Base-by-base conservation (phyloP, 208 protist genomes). In the Trypanosoma boissoni region DNA sequence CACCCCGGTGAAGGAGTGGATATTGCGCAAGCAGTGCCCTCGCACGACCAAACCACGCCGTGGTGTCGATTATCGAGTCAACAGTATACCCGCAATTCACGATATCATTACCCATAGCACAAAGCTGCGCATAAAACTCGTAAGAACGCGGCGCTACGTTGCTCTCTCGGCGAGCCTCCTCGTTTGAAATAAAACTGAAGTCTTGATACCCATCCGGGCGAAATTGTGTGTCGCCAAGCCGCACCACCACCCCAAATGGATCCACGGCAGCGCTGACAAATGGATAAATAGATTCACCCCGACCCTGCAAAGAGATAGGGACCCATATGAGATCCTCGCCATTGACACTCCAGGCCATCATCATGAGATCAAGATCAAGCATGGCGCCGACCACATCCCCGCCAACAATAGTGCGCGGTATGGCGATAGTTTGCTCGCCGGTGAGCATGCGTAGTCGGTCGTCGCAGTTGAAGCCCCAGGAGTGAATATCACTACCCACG, bases 391-490 rank as follows among this genome's bases (percentile, higher is more conserved):
- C 76, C 16, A 92, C 76, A 68, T 95, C 89, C 12, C 89, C 86
- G 6, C 66, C 68, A 29, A 64, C 59, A 44, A 83, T 79, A 24
- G 50, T 52, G 4, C 65, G 64, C 48, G 76, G 60, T 27, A 78
- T 66, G 1, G 77, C 56, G 44, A 90, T 36, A 20, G 56, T 46
- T 72, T 92, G 85, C 68, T 92, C 85, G 23, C 66, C 74, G 45
- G 76, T 81, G 55, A 95, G 83, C 24, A 92, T 58, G 9, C 74
- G 73, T 43, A 95, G 57, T 21, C 76, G 42, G 45, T 90, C 84
- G n/a, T 79, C 62, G 66, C 83, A 91, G 76, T 95, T 91, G 74
- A 84, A 95, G 18, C 80, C 89, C 86, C 89, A 95, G 2, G 89
- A 95, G 60, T 95, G 78, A 36, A 90, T 54, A 58, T 95, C 86